phyloP scores from a whole-genome alignment of 352 stramenopile species.

The Phytophthora chlamydospora region DNA sequence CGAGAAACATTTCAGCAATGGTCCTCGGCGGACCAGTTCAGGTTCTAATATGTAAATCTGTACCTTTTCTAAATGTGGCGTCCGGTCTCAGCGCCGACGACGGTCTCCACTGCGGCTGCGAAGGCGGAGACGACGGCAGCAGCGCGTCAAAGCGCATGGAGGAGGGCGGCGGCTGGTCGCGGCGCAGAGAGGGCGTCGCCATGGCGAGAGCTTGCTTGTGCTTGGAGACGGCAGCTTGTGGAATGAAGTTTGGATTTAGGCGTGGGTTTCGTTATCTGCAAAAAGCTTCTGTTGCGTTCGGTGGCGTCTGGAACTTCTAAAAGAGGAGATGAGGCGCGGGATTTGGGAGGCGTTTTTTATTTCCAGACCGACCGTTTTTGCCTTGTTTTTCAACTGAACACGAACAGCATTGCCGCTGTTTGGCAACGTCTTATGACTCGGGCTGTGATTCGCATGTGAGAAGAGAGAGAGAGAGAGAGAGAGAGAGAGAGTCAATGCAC shows the following conservation, averaged over 20 bases:
- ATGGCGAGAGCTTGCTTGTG: background rate
- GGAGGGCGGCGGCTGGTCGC: slow-evolving; percentile 1
- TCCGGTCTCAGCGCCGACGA: background rate
- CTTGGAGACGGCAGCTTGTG: background rate
- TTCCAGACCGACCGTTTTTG: slow-evolving; percentile 4
- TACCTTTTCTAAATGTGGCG: slow-evolving; percentile 11
- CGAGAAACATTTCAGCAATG: no score
- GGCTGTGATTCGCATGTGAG: no score
- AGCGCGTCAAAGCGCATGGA: background rate
- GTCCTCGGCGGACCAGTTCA: no score
- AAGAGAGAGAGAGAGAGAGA: no score
- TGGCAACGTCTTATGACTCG: no score
- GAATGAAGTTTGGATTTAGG: slow-evolving; percentile 26
- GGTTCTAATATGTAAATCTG: background rate
- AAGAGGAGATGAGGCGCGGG: background rate
- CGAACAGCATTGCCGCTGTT: no score
- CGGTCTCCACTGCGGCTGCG: background rate
- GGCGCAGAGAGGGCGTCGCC: slow-evolving; percentile 10
- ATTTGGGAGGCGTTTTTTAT: slow-evolving; percentile 5
- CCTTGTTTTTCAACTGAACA: no score
- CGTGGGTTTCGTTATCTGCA: slow-evolving; percentile 10
- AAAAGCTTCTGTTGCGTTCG: slow-evolving; percentile 11
- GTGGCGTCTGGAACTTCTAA: no score
- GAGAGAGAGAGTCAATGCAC: no score
- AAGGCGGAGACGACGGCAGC: background rate